Base-by-base conservation (phyloP, 176 grass and related monocot genomes). In the Avena insularis region DNA sequence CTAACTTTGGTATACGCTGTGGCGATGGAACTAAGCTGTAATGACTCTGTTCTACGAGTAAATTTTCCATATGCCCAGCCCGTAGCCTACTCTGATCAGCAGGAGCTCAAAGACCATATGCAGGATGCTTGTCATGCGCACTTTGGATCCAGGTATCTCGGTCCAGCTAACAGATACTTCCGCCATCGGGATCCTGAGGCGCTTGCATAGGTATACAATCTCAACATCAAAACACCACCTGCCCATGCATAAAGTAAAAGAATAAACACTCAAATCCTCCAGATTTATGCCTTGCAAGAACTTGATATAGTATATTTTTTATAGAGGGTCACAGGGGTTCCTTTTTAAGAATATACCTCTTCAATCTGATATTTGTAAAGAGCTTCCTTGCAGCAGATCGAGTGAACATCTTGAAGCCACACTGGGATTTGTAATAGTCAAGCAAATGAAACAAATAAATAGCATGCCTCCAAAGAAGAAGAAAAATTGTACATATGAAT, bases 331-430 rank as follows among this genome's bases (percentile, higher is more conserved):
- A 16, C 6, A 48, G 2, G 7, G 38, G 40, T 46, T 65, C 3
- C 31, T 11, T 69, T 68, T 38, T 21, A 33, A 45, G 21, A 80
- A 64, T 64, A 75, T 62, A 96, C 94, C 94, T 96, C 90, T 99
- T 96, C 60, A 96, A 80, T 91, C 90, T 92, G 68, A 99, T 92
- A 89, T 99, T 99, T 82, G 97, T 96, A 67, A 99, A 99, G 61
- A 96, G 88, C 38, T 96, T 99, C 76, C 87, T 88, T 27, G 94
- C 92, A 65, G 97, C 90, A 85, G 80, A 82, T 85, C 97, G 92
- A 85, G 94, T 99, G 82, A 99, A 96, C 94, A 99, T 99, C 89
- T 99, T 99, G 91, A 96, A 99, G 54, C 97, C 97, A 91, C 97
- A 96, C 97, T 95, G 83, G 35, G 51, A 90, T 89, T 50, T 49